These are phyloP conservation scores for Pyrus pyrifolia DNA, from an alignment of 306 rosid species.

Conservation along the genomic window DNA sequence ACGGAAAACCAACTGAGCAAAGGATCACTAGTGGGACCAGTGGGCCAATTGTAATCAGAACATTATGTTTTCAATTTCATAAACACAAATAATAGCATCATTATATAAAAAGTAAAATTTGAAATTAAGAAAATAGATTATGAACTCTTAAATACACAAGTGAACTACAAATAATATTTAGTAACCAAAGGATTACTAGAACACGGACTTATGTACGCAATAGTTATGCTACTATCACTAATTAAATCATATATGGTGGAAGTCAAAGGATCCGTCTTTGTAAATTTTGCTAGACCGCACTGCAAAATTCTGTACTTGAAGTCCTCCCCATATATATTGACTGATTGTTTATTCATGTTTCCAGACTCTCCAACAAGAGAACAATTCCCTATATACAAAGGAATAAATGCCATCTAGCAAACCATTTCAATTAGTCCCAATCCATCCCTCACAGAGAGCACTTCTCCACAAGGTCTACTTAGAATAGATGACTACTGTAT, in stretches of 20 bases:
- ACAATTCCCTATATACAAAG: neutral
- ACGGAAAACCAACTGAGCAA: neutral
- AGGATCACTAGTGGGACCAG: neutral
- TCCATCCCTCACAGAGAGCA: neutral
- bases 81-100: too few relatives aligned
- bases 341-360: neutral
- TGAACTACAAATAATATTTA: neutral
- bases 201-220: neutral
- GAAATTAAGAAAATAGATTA: too few relatives aligned
- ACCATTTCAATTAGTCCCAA: neutral
- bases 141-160: neutral
- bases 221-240: too few relatives aligned
- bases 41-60: neutral
- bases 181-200: neutral
- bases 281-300: too few relatives aligned
- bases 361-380: neutral
- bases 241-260: neutral
- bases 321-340: neutral
- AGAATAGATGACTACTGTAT: neutral
- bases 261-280: too few relatives aligned
- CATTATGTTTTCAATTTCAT: too few relatives aligned
- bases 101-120: neutral
- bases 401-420: neutral
- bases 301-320: neutral
- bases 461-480: neutral